Evolutionary conservation across 768 basidiomycete species (phyloP), one percentile per base, ranked within the genome.

Genomic region (Daedaleopsis nitida): DNA sequence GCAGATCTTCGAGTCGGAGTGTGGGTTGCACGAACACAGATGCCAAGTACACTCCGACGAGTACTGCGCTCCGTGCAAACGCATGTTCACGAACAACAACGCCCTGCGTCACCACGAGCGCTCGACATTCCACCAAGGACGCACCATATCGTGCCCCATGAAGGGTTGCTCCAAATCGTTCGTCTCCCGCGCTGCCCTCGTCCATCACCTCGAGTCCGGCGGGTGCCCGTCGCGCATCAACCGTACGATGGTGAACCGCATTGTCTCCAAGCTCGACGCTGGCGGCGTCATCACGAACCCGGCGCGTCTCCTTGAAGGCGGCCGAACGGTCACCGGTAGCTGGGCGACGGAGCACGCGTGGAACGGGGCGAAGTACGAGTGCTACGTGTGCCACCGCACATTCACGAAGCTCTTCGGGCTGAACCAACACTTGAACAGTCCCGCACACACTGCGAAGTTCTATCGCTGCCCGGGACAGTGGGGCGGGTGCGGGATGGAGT

Each of bases 181-280:
- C 71, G 69, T 85, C 55, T 83, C 81, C 17, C 73, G 67, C 52
- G 80, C 86, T 5, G 83, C 84, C 11, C 75, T 91, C 49, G 67
- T 83, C 37, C 79, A 82, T 38, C 89, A 91, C 70, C 79, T 89
- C 68, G 89, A 91, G 67, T 75, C 78, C n/a, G 88, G 87, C 1
- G 62, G 68, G 4, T 90, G 89, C 67, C 54, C 62, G 27, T 87
- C 87, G 0, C 80, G 83, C 11, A 72, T 82, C 49, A 70, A 68
- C 19, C 79, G 80, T 13, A 23, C 23, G 42, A 32, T 32, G 54
- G 27, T 78, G 55, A 77, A 85, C 71, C 69, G 65, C 38, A 73
- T 68, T 57, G 73, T 86, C 51, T 76, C 74, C 50, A 37, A 75
- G 53, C 58, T 75, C 51, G 87, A 89, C 68, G 74, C 61, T 1